phyloP scores from a whole-genome alignment of 805 yeast genomes.

The Saturnispora saitoi region DNA sequence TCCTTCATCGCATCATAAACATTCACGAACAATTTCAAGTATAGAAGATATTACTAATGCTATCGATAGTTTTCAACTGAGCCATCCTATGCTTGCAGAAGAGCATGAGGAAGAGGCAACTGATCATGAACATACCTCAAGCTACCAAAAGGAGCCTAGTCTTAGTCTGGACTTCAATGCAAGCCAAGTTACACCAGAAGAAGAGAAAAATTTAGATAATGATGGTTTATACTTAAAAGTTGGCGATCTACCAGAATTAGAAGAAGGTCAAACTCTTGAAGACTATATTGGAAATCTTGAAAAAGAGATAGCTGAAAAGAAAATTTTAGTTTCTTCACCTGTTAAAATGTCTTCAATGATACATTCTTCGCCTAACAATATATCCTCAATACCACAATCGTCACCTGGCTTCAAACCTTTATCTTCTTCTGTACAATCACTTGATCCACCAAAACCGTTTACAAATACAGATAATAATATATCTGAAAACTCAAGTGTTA shows the following conservation, averaged over 20 bases:
- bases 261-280: constrained; percentile 7
- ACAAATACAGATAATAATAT: background rate
- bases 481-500: constrained; percentile 1
- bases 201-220: background rate
- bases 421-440: background rate
- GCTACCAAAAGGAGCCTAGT: background rate
- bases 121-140: background rate
- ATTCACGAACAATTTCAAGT: constrained; percentile 15
- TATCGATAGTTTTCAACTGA: constrained; percentile 10
- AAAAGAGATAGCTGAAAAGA: background rate
- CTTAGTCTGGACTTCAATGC: background rate
- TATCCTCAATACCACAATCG: background rate
- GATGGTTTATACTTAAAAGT: constrained; percentile 6
- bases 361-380: background rate
- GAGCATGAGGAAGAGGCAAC: background rate
- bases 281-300: constrained; percentile 11
- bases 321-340: background rate
- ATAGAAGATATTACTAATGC: constrained; percentile 15
- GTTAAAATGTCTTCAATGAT: background rate
- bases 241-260: constrained; percentile 10
- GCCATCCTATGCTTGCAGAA: background rate
- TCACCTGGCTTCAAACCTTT: background rate
- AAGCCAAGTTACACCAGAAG: background rate
- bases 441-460: background rate
- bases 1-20: constrained; percentile 7